Conservation (phyloP, 164 flowering plant species). For the Aristolochia californica region DNA sequence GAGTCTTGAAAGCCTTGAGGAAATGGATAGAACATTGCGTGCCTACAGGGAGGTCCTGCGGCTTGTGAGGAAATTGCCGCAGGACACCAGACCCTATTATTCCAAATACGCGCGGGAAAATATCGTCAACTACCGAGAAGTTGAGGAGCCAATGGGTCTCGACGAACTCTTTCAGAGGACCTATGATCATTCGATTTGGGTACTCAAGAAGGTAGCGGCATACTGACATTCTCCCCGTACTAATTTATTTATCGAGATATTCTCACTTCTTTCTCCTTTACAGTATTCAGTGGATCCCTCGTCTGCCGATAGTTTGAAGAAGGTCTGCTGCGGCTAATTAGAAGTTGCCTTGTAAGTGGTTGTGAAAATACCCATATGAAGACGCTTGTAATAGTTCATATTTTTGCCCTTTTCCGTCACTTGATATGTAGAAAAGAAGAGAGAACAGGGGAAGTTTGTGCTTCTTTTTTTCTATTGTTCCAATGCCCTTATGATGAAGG, state of each 20-base stretch:
- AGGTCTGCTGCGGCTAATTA: slow-evolving; percentile 24
- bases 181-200: slow-evolving; percentile 57
- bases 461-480: too few species aligned
- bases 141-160: slow-evolving; percentile 38
- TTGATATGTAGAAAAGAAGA: too few species aligned
- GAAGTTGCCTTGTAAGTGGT: neutral
- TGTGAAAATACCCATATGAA: neutral
- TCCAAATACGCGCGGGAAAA: slow-evolving; percentile 70
- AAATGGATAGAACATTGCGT: slow-evolving; percentile 46
- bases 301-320: slow-evolving; percentile 43
- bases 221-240: neutral
- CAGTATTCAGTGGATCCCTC: slow-evolving; percentile 58
- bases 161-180: slow-evolving; percentile 51
- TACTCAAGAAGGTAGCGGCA: slow-evolving; percentile 48
- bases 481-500: too few species aligned
- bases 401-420: too few species aligned
- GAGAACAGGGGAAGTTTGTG: too few species aligned
- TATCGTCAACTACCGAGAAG: slow-evolving; percentile 71
- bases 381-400: too few species aligned
- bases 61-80: slow-evolving; percentile 52
- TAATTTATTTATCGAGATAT: neutral
- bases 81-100: slow-evolving; percentile 64
- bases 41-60: slow-evolving; percentile 56
- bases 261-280: slow-evolving; percentile 5
- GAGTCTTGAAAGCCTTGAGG: neutral